These are phyloP conservation scores for Leptographium radiaticola DNA, from an alignment of 2,329 filamentous ascomycete genomes.

Conservation along the genomic window DNA sequence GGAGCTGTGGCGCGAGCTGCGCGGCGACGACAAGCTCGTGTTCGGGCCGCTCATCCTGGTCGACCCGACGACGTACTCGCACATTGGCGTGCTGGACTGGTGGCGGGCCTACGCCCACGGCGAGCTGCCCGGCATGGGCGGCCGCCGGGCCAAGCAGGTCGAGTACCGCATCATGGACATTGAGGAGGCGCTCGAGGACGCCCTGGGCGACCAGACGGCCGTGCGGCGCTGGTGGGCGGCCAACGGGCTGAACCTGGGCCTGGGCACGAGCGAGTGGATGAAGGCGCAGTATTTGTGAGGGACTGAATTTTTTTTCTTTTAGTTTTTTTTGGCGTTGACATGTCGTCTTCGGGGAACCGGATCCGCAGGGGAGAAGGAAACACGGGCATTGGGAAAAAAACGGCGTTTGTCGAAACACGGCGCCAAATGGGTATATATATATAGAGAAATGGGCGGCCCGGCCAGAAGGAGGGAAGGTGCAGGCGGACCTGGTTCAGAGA, in stretches of 20 bases:
- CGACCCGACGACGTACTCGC: constrained; percentile 75
- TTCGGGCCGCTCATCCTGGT: constrained; percentile 42
- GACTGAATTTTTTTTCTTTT: too few relatives aligned
- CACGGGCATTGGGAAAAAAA: background rate
- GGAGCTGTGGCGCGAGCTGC: constrained; percentile 66
- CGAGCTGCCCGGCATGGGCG: constrained; percentile 39
- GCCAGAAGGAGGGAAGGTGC: background rate
- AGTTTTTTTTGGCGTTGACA: too few relatives aligned
- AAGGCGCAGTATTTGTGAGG: constrained; percentile 57
- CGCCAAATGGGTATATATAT: background rate
- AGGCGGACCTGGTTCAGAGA: background rate
- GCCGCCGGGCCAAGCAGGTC: constrained; percentile 52
- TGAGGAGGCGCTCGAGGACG: constrained; percentile 86
- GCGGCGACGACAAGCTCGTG: constrained; percentile 41
- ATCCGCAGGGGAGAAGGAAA: background rate
- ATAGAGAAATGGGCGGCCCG: too few relatives aligned
- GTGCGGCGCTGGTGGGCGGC: constrained; percentile 79
- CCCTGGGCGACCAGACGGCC: constrained; percentile 54
- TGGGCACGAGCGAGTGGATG: constrained; percentile 84
- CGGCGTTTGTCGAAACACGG: background rate
- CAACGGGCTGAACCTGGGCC: constrained; percentile 68
- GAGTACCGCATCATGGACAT: constrained; percentile 95
- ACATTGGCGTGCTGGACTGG: constrained; percentile 80
- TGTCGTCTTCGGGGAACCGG: too few relatives aligned
- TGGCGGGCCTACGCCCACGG: constrained; percentile 61